Percentiles rank a stretch among this genome's conserved stretches.
These are phyloP conservation scores for Gypsophila paniculata DNA, from an alignment of 179 eudicot genomes.

Conservation along the genomic window DNA sequence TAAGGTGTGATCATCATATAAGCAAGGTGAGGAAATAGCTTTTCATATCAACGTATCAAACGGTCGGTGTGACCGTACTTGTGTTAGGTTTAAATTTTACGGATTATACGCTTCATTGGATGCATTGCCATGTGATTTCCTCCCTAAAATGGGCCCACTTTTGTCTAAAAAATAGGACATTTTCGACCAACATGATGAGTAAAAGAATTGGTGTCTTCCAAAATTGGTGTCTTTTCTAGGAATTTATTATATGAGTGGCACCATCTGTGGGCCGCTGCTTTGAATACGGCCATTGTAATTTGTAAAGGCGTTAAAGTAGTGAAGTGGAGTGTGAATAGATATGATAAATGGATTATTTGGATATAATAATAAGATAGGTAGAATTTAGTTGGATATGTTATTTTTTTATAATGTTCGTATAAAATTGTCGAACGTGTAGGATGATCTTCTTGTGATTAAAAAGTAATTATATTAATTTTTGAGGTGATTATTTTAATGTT, in stretches of 20 bases:
- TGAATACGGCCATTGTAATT: background rate
- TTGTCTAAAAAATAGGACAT: background rate
- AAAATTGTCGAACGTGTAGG: too few relatives aligned
- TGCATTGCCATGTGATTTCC: background rate
- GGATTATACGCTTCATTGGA: background rate
- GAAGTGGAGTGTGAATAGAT: background rate
- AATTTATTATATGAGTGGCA: background rate
- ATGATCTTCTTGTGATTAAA: too few relatives aligned
- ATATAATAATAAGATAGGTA: too few relatives aligned
- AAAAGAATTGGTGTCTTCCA: background rate
- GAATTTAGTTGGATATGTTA: too few relatives aligned
- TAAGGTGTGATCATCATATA: background rate
- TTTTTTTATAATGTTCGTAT: too few relatives aligned
- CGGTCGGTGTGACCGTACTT: slow-evolving; percentile 10
- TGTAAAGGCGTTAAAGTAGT: background rate
- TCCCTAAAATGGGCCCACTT: background rate
- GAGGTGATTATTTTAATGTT: too few relatives aligned
- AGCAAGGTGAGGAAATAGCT: background rate
- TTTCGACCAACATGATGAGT: background rate
- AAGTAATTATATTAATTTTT: too few relatives aligned
- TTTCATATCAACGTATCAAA: slow-evolving; percentile 11
- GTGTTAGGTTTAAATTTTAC: background rate
- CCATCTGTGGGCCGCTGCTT: background rate
- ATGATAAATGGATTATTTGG: too few relatives aligned
- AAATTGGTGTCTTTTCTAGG: background rate